phyloP scores from a whole-genome alignment of 2,329 filamentous ascomycete genomes.

The Podosphaera fusca region DNA sequence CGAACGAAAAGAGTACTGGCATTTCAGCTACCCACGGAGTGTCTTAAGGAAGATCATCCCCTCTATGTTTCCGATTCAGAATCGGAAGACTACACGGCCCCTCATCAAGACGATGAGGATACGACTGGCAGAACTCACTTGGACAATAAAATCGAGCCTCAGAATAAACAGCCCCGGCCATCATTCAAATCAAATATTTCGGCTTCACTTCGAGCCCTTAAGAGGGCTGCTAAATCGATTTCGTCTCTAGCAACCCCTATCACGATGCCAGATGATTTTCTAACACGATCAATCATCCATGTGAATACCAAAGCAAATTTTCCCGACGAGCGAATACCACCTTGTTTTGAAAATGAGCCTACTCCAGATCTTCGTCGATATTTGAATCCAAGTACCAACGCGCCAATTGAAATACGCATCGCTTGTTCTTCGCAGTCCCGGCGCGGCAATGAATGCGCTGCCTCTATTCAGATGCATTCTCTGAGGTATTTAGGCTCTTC shows the following conservation, averaged over 20 bases:
- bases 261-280: constrained; percentile 40
- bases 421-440: constrained; percentile 8
- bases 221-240: constrained; percentile 39
- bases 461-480: constrained; percentile 50
- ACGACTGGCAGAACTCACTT: constrained; percentile 5
- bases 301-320: constrained; percentile 43
- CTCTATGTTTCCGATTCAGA: constrained; percentile 20
- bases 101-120: not conserved
- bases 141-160: constrained; percentile 1
- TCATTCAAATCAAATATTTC: constrained; percentile 49
- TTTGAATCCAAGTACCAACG: constrained; percentile 36
- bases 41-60: constrained; percentile 24
- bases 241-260: constrained; percentile 38
- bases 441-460: constrained; percentile 27
- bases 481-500: constrained; percentile 24
- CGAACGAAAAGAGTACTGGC: constrained; percentile 28
- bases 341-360: constrained; percentile 37
- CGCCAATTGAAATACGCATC: constrained; percentile 21
- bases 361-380: constrained; percentile 44
- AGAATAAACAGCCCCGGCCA: constrained; percentile 4
- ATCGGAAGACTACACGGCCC: constrained; percentile 22
- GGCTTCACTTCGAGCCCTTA: constrained; percentile 37
- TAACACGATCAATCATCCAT: constrained; percentile 43
- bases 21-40: constrained; percentile 28
- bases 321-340: constrained; percentile 42